Conservation (phyloP, 352 stramenopile genomes). For the Phytophthora tubulina region DNA sequence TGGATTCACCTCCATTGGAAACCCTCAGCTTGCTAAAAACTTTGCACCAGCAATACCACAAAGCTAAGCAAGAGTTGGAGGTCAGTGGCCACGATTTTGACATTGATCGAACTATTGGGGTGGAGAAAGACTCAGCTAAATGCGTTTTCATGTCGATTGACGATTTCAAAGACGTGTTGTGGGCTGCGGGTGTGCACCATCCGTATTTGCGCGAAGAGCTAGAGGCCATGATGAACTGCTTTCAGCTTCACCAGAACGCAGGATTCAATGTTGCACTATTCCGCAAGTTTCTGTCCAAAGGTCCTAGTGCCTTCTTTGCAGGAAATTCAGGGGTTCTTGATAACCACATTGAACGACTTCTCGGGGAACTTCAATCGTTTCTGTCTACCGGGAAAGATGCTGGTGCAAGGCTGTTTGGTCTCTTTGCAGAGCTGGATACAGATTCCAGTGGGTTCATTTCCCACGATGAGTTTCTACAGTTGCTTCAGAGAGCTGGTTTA, state of each 20-base stretch:
- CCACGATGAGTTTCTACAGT: conserved; percentile 69
- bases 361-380: conserved; percentile 67
- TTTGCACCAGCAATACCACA: conserved; percentile 54
- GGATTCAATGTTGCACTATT: conserved; percentile 69
- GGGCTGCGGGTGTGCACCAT: conserved; percentile 64
- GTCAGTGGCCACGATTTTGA: conserved; percentile 50
- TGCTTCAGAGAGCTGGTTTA: conserved; percentile 71
- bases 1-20: conserved; percentile 50
- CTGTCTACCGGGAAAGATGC: conserved; percentile 68
- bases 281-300: conserved; percentile 59
- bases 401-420: conserved; percentile 47
- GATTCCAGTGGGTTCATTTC: conserved; percentile 68
- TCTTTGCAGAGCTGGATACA: conserved; percentile 69
- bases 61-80: conserved; percentile 34
- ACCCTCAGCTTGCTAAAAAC: conserved; percentile 61
- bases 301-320: conserved; percentile 58
- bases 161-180: conserved; percentile 81
- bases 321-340: conserved; percentile 54
- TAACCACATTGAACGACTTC: conserved; percentile 61
- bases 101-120: conserved; percentile 55
- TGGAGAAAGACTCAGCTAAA: conserved; percentile 49
- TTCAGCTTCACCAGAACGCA: conserved; percentile 48
- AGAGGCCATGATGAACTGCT: conserved; percentile 66
- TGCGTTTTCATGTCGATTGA: conserved; percentile 57
- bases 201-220: conserved; percentile 79